Conservation (phyloP, 805 yeast species). For the Hanseniaspora valbyensis region DNA sequence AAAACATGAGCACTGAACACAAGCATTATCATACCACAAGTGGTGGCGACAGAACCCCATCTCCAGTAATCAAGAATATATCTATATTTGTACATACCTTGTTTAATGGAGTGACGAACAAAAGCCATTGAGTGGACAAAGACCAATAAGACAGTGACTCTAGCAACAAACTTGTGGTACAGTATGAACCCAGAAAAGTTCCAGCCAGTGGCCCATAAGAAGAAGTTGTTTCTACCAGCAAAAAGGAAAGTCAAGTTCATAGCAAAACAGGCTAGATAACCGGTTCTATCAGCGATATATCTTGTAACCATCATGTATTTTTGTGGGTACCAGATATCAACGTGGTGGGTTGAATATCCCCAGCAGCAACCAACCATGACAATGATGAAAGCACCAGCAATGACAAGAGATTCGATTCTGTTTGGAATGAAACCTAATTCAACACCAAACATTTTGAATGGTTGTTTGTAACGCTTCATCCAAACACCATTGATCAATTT, state of each 20-base stretch:
- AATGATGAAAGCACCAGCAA: neutral
- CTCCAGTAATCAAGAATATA: conserved; percentile 1
- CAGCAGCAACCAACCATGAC: conserved; percentile 1
- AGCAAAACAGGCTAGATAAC: conserved; percentile 36
- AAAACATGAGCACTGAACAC: conserved; percentile 33
- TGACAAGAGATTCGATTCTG: neutral
- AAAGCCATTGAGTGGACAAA: conserved; percentile 3
- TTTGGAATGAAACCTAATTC: neutral
- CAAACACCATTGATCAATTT: neutral
- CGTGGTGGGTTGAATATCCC: neutral
- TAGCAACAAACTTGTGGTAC: conserved; percentile 57
- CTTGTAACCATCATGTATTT: conserved; percentile 16
- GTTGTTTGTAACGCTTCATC: neutral
- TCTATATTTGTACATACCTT: neutral
- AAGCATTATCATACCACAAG: conserved; percentile 33
- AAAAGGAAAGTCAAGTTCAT: conserved; percentile 48
- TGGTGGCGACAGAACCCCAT: conserved; percentile 1
- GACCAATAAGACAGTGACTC: conserved; percentile 21
- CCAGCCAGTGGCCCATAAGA: conserved; percentile 53
- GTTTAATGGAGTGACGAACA: neutral
- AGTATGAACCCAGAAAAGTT: conserved; percentile 47
- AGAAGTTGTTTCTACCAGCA: conserved; percentile 61
- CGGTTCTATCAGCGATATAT: conserved; percentile 43
- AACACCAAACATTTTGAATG: neutral
- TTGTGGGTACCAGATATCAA: conserved; percentile 14